Evolutionary conservation across 345 rosid genomes (phyloP).

Genomic region (Bruguiera gymnorhiza): DNA sequence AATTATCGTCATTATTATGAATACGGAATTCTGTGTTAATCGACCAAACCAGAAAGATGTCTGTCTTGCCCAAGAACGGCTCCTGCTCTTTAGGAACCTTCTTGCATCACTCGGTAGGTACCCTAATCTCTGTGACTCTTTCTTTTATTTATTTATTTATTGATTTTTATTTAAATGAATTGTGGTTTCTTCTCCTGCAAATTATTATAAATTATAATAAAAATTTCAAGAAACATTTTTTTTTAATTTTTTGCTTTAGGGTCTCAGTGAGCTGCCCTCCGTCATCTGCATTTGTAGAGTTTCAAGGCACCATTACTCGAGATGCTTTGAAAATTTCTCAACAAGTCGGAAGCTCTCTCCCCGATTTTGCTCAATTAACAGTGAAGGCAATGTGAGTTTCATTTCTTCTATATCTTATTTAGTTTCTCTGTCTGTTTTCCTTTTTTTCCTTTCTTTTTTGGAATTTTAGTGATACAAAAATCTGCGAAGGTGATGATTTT

Average conservation of each 20-base stretch:
- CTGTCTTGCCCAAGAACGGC: no score
- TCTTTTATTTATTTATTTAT: no score
- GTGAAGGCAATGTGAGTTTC: slow-evolving; percentile 30
- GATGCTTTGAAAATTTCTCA: not conserved
- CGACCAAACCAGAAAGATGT: no score
- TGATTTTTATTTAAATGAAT: no score
- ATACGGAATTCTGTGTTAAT: no score
- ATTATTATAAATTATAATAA: not conserved
- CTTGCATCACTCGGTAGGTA: no score
- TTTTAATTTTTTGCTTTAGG: not conserved
- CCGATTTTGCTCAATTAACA: slow-evolving; percentile 21
- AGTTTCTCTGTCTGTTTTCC: not conserved
- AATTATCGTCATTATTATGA: no score
- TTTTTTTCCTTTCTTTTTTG: not conserved
- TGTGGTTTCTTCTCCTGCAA: not conserved
- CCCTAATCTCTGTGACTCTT: no score
- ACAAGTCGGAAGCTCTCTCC: slow-evolving; percentile 2
- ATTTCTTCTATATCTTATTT: not conserved
- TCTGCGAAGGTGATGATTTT: no score
- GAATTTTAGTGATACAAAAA: not conserved
- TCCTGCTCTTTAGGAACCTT: no score
- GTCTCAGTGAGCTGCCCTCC: slow-evolving; percentile 1
- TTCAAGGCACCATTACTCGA: slow-evolving; percentile 4
- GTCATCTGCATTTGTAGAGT: slow-evolving; percentile 5
- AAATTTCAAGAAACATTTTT: no score